Evolutionary conservation across 495 filamentous ascomycete genomes (phyloP).

Genomic region (Halenospora varia): DNA sequence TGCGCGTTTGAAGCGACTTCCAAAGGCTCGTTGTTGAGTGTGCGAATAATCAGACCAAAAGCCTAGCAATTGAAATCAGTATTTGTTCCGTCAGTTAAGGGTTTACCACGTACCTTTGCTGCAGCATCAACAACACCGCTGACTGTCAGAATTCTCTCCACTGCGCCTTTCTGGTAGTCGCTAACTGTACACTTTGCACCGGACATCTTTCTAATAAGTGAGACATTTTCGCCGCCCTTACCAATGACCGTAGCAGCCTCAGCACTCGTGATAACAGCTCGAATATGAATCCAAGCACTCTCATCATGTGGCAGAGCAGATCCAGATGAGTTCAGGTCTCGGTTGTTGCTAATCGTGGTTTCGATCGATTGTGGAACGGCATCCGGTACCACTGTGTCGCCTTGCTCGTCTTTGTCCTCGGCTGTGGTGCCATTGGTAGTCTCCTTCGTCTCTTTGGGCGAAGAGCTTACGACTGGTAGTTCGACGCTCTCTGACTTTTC

Average conservation of each 20-base stretch:
- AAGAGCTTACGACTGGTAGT: slow-evolving; percentile 31
- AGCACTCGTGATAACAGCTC: slow-evolving; percentile 91
- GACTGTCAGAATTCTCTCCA: slow-evolving; percentile 95
- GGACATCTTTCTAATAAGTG: slow-evolving; percentile 84
- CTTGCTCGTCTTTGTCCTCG: slow-evolving; percentile 55
- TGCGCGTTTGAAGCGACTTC: slow-evolving; percentile 79
- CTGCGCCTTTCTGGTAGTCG: slow-evolving; percentile 93
- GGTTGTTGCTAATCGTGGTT: slow-evolving; percentile 14
- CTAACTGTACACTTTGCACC: slow-evolving; percentile 97
- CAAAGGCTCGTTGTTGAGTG: slow-evolving; percentile 92
- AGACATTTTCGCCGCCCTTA: slow-evolving; percentile 97
- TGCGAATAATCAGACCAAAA: slow-evolving; percentile 96
- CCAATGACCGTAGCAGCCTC: slow-evolving; percentile 98
- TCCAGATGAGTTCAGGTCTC: slow-evolving; percentile 30
- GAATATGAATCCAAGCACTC: slow-evolving; percentile 92
- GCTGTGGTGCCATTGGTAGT: slow-evolving; percentile 49
- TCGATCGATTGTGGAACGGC: slow-evolving; percentile 42
- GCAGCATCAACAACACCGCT: slow-evolving; percentile 93
- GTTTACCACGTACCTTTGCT: slow-evolving; percentile 68
- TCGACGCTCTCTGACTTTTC: slow-evolving; percentile 32
- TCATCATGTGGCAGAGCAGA: slow-evolving; percentile 60
- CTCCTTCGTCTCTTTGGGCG: slow-evolving; percentile 26
- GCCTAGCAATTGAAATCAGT: slow-evolving; percentile 53
- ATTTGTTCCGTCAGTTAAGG: slow-evolving; percentile 5
- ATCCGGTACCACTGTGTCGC: slow-evolving; percentile 42